Conservation (phyloP, 176 grass and related monocot genomes). For the Bothriochloa decipiens region DNA sequence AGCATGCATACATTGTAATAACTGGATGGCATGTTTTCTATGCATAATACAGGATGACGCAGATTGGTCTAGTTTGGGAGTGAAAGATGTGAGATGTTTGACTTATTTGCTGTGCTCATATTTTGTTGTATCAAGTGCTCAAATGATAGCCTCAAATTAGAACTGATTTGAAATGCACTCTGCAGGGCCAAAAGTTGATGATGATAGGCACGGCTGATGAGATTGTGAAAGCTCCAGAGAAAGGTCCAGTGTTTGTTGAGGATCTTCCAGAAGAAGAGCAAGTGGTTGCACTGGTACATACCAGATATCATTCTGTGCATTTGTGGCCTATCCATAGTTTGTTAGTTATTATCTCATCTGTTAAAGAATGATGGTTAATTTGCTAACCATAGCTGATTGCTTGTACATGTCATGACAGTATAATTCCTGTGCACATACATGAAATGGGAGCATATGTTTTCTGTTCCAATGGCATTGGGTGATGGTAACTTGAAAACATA, state of each 20-base stretch:
- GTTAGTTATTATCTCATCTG: neutral
- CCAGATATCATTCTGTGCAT: neutral
- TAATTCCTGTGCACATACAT: neutral
- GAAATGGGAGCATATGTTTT: neutral
- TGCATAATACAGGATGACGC: slow-evolving; percentile 84
- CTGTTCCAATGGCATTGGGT: neutral
- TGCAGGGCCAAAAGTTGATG: slow-evolving; percentile 99
- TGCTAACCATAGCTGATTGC: slow-evolving; percentile 2
- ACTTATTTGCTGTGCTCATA: slow-evolving; percentile 33
- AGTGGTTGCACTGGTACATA: slow-evolving; percentile 66
- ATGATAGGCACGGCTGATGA: slow-evolving; percentile 99
- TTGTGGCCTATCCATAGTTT: slow-evolving; percentile 9
- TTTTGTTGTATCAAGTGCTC: slow-evolving; percentile 36
- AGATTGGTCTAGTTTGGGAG: slow-evolving; percentile 88
- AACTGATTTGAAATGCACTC: slow-evolving; percentile 42
- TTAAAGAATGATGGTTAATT: neutral
- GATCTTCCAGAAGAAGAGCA: slow-evolving; percentile 99
- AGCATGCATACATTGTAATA: slow-evolving; percentile 15
- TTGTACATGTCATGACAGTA: neutral
- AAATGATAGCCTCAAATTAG: slow-evolving; percentile 24
- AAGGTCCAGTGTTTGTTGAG: slow-evolving; percentile 90
- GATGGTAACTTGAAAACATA: neutral
- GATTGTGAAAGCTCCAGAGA: slow-evolving; percentile 98
- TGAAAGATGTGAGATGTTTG: slow-evolving; percentile 86
- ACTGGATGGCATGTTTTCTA: slow-evolving; percentile 25